Evolutionary conservation across 441 rosid genomes (phyloP).

Genomic region (Iberis amara): DNA sequence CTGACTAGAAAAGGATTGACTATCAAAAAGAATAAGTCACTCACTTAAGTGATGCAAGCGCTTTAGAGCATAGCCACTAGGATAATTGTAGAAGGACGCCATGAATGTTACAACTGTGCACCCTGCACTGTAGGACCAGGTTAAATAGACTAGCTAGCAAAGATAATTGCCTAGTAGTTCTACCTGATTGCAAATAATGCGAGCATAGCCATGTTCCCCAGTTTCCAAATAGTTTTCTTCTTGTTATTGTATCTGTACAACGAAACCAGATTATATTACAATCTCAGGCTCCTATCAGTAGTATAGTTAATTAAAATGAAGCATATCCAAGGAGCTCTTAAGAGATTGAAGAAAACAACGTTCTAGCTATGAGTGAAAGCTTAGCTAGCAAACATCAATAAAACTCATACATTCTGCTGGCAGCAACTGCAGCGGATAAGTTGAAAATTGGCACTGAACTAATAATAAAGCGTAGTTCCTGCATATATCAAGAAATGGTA

Average conservation of each 20-base stretch:
- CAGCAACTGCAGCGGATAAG: slow-evolving; percentile 88
- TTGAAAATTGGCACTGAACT: slow-evolving; percentile 88
- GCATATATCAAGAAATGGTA: slow-evolving; percentile 30
- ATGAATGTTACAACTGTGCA: slow-evolving; percentile 62
- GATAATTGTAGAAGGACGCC: slow-evolving; percentile 91
- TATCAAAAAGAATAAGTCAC: slow-evolving; percentile 24
- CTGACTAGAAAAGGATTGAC: neutral
- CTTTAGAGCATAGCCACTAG: slow-evolving; percentile 80
- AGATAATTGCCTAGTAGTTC: slow-evolving; percentile 21
- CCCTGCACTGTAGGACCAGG: slow-evolving; percentile 65
- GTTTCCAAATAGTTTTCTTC: slow-evolving; percentile 71
- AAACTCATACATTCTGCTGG: slow-evolving; percentile 63
- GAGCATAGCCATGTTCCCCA: slow-evolving; percentile 53
- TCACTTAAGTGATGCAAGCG: slow-evolving; percentile 71
- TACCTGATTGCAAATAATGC: slow-evolving; percentile 73
- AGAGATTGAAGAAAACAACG: slow-evolving; percentile 12
- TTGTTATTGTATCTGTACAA: slow-evolving; percentile 77
- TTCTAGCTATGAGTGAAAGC: slow-evolving; percentile 17
- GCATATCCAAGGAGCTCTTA: neutral
- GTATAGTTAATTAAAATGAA: slow-evolving; percentile 4
- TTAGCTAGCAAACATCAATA: slow-evolving; percentile 24
- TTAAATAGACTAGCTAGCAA: slow-evolving; percentile 25
- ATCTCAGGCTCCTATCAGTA: neutral
- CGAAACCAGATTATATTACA: slow-evolving; percentile 4
- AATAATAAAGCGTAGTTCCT: slow-evolving; percentile 95